Percentiles rank a stretch among this genome's conserved stretches.
Conservation (phyloP, 495 filamentous ascomycete genomes). For the Aspergillus haitiensis region DNA sequence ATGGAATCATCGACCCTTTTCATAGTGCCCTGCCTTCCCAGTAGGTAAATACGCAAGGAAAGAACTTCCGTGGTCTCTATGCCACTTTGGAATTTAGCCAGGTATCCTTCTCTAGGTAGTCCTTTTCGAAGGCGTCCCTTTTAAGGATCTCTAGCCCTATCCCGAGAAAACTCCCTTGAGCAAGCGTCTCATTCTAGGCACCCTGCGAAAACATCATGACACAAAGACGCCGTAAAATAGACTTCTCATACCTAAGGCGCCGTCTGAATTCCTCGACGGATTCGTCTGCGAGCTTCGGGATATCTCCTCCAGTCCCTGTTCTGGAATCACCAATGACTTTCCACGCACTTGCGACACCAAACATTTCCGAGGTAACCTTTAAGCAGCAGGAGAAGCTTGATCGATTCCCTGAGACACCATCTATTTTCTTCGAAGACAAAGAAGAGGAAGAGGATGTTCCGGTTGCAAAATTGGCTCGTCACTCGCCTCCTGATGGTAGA, state of each 20-base stretch:
- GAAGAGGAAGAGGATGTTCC: slow-evolving; percentile 30
- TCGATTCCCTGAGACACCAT: slow-evolving; percentile 21
- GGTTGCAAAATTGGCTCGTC: slow-evolving; percentile 9
- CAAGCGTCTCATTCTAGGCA: too few relatives aligned
- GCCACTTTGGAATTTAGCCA: too few relatives aligned
- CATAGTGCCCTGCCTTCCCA: too few relatives aligned
- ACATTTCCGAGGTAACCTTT: slow-evolving; percentile 20
- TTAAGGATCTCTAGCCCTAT: too few relatives aligned
- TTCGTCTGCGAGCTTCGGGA: slow-evolving; percentile 19
- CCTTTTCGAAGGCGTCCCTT: too few relatives aligned
- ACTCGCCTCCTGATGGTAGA: slow-evolving; percentile 20
- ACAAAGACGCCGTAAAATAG: slow-evolving; percentile 20
- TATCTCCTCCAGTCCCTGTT: slow-evolving; percentile 24
- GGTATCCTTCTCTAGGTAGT: too few relatives aligned
- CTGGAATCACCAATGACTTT: slow-evolving; percentile 28
- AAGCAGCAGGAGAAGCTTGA: slow-evolving; percentile 22
- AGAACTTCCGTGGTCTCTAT: too few relatives aligned
- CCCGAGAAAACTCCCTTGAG: too few relatives aligned
- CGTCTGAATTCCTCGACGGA: slow-evolving; percentile 17
- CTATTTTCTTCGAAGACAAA: slow-evolving; percentile 31
- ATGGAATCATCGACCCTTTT: too few relatives aligned
- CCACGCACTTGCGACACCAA: slow-evolving; percentile 17
- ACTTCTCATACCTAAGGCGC: slow-evolving; percentile 24
- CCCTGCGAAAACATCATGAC: slow-evolving; percentile 18
- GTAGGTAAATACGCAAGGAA: too few relatives aligned